Evolutionary conservation across 148 eudicot species (phyloP).

Genomic region (Gaultheria prostrata): DNA sequence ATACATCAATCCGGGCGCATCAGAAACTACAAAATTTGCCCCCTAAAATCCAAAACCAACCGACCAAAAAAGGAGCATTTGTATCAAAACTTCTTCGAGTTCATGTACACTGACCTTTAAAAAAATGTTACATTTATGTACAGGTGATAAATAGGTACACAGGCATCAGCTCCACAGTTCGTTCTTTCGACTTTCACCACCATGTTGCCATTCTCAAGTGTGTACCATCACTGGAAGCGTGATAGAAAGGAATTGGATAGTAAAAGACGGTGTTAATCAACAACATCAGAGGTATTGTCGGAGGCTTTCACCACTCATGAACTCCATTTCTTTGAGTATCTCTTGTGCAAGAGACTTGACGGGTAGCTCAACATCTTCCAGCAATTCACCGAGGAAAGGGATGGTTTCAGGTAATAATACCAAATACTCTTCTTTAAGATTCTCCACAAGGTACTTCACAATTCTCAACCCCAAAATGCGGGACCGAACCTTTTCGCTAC

Average conservation of each 20-base stretch:
- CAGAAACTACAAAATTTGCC: not conserved
- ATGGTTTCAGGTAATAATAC: slow-evolving; percentile 82
- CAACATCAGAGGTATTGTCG: slow-evolving; percentile 54
- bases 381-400: slow-evolving; percentile 88
- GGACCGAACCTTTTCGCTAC: slow-evolving; percentile 67
- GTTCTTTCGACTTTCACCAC: not conserved
- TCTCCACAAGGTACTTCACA: slow-evolving; percentile 65
- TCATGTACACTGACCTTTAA: not conserved
- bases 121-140: not conserved
- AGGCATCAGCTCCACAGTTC: not conserved
- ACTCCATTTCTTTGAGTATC: slow-evolving; percentile 78
- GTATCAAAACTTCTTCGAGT: not conserved
- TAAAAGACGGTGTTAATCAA: not conserved
- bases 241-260: not conserved
- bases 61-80: not conserved
- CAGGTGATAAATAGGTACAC: not conserved
- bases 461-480: slow-evolving; percentile 73
- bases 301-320: slow-evolving; percentile 90
- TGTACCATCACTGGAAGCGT: not conserved
- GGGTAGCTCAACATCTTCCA: slow-evolving; percentile 79
- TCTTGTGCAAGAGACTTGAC: slow-evolving; percentile 93
- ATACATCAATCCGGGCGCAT: not conserved
- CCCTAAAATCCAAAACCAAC: not conserved
- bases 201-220: not conserved
- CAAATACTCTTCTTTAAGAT: slow-evolving; percentile 83